These are phyloP conservation scores for Coemansia furcata DNA, from an alignment of 192 early-diverging fungal genomes.

Conservation along the genomic window DNA sequence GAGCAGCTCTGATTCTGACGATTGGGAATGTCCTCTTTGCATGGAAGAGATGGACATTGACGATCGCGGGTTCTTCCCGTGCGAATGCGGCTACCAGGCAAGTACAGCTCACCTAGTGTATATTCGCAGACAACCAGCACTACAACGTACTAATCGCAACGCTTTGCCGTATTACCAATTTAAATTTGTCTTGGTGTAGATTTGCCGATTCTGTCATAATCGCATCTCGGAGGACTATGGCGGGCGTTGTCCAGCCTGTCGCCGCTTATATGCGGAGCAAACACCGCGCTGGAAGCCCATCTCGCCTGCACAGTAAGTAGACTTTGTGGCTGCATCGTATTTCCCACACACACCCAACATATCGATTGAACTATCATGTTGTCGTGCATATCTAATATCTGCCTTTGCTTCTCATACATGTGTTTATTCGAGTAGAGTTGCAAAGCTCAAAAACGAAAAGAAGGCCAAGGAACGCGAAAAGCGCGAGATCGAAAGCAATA, in stretches of 20 bases:
- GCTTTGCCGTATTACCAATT: neutral
- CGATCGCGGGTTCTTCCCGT: conserved; percentile 95
- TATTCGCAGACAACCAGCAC: neutral
- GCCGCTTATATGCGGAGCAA: conserved; percentile 87
- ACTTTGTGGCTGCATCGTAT: neutral
- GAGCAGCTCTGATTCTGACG: conserved; percentile 73
- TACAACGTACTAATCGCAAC: neutral
- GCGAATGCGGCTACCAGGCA: conserved; percentile 98
- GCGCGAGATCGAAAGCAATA: conserved; percentile 82
- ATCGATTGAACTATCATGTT: neutral
- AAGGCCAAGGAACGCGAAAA: conserved; percentile 89
- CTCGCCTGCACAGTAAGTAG: conserved; percentile 82
- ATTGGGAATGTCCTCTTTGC: conserved; percentile 96
- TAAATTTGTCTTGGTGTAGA: conserved; percentile 56
- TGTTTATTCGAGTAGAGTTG: conserved; percentile 41
- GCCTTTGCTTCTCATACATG: neutral
- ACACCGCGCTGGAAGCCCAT: conserved; percentile 67
- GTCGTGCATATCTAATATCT: neutral
- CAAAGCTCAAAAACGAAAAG: conserved; percentile 74
- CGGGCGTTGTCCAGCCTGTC: conserved; percentile 92
- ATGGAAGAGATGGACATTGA: conserved; percentile 98
- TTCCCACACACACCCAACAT: neutral
- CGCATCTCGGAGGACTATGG: conserved; percentile 94
- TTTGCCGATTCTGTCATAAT: conserved; percentile 99
- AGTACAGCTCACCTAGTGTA: neutral